These are phyloP conservation scores for Rhynchospora breviuscula DNA, from an alignment of 176 grass and related monocot species.

Conservation along the genomic window DNA sequence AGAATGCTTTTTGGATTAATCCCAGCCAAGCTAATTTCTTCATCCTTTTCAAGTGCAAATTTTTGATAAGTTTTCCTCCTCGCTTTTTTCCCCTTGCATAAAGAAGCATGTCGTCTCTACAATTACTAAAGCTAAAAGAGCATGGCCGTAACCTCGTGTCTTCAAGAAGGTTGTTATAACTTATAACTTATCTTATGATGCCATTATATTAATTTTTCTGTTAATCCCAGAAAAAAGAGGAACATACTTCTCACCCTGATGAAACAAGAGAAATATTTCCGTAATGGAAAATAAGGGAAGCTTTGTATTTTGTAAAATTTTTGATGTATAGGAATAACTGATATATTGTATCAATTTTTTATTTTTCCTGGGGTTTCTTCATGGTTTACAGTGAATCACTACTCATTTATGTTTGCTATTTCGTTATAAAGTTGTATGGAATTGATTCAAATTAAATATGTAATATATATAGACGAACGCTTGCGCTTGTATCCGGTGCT, in stretches of 20 bases:
- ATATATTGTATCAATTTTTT: background rate
- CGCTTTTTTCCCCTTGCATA: conserved; percentile 6
- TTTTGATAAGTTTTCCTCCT: background rate
- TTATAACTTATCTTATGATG: background rate
- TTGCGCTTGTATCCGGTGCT: conserved; percentile 69
- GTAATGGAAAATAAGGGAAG: background rate
- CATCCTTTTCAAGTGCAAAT: background rate
- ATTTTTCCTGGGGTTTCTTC: background rate
- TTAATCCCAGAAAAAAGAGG: background rate
- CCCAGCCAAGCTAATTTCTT: background rate
- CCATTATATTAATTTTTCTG: background rate
- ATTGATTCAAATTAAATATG: conserved; percentile 8
- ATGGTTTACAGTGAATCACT: background rate
- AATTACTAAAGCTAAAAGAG: conserved; percentile 73
- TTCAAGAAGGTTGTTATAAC: conserved; percentile 45
- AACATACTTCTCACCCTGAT: background rate
- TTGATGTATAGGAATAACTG: background rate
- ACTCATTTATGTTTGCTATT: conserved; percentile 14
- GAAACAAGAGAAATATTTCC: background rate
- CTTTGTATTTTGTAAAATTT: background rate
- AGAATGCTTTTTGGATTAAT: background rate
- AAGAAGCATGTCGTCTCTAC: conserved; percentile 72
- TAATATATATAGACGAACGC: conserved; percentile 43
- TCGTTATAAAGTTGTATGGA: background rate
- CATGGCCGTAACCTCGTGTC: conserved; percentile 59